A percentile compares a stretch with the other conserved stretches of the same genome.
Conservation (phyloP, 257 asterid species). For the Mitragyna speciosa region DNA sequence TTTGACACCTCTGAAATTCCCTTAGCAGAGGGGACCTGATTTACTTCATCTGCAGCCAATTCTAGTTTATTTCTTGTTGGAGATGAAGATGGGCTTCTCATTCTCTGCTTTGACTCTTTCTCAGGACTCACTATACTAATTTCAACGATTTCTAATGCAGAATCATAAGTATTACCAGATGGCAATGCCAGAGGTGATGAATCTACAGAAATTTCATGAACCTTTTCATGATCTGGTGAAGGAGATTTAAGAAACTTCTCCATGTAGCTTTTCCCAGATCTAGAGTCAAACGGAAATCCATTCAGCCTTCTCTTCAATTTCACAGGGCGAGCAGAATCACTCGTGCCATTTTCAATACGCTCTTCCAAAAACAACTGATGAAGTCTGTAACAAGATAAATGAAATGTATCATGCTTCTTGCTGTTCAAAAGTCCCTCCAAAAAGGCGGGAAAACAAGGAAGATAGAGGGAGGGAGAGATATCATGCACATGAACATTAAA, state of each 20-base stretch:
- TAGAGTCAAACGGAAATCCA: conserved; percentile 72
- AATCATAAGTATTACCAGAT: conserved; percentile 36
- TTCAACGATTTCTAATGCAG: conserved; percentile 41
- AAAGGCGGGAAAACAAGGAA: neutral
- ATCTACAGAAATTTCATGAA: conserved; percentile 51
- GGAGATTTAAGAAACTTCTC: conserved; percentile 55
- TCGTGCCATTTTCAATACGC: conserved; percentile 55
- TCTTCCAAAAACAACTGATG: conserved; percentile 86
- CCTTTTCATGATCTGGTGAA: conserved; percentile 69
- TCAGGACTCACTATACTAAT: conserved; percentile 43
- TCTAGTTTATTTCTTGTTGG: conserved; percentile 33
- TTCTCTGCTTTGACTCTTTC: conserved; percentile 41
- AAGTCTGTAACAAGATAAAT: conserved; percentile 54
- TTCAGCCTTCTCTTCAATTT: conserved; percentile 78
- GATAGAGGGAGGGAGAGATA: neutral
- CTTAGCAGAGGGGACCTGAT: conserved; percentile 35
- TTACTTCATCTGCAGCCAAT: conserved; percentile 28
- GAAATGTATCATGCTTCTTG: conserved; percentile 2
- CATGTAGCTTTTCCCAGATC: conserved; percentile 84
- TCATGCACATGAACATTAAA: neutral
- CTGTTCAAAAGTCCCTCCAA: conserved; percentile 7
- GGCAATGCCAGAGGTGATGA: conserved; percentile 38
- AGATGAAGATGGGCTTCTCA: conserved; percentile 34
- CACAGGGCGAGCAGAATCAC: conserved; percentile 53
- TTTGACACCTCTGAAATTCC: conserved; percentile 33